Conservation (phyloP, 345 rosid species). For the Syzygium grande region DNA sequence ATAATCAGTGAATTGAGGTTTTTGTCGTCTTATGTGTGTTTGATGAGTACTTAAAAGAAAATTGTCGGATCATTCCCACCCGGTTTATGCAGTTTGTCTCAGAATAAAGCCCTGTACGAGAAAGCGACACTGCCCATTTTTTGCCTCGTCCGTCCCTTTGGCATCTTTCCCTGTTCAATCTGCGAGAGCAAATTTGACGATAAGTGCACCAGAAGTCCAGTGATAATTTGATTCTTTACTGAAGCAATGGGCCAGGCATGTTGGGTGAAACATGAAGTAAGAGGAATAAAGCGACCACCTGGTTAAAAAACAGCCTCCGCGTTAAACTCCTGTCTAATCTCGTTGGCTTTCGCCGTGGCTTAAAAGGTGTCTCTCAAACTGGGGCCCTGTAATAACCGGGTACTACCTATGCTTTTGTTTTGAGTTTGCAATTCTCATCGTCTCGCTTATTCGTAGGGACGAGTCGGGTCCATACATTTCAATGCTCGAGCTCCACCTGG, state of each 20-base stretch:
- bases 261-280: background rate
- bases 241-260: background rate
- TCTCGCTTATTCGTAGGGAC: background rate
- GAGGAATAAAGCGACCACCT: background rate
- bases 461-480: background rate
- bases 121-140: background rate
- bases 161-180: background rate
- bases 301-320: background rate
- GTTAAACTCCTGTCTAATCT: background rate
- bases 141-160: background rate
- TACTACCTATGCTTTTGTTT: background rate
- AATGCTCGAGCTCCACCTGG: background rate
- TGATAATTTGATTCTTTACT: background rate
- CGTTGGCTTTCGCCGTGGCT: background rate
- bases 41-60: background rate
- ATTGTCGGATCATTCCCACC: background rate
- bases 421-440: background rate
- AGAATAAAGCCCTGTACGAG: background rate
- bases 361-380: background rate
- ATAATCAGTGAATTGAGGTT: background rate
- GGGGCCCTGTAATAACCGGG: background rate
- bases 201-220: background rate
- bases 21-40: background rate
- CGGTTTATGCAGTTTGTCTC: background rate
- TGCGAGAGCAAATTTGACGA: background rate